Evolutionary conservation across 2,329 filamentous ascomycete genomes (phyloP), one percentile per base, ranked within the genome.

Genomic region (Aureobasidium pullulans): DNA sequence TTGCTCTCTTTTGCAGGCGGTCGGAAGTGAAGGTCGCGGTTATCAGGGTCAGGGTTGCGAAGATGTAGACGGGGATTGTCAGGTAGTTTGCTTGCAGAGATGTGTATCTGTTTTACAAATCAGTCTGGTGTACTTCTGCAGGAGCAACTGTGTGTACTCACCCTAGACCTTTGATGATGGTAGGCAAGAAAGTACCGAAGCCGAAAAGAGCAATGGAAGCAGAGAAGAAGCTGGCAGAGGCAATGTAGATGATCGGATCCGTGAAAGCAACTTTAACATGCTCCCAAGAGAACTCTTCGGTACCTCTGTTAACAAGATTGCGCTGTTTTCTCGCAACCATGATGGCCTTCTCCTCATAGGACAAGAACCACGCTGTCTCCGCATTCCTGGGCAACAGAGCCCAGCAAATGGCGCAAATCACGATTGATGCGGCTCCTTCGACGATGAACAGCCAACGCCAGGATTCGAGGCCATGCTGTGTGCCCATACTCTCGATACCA

Each of bases 31-130:
- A 52, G 9, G 57, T 60, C 11, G 57, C 47, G 13, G 34, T 60
- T 16, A 36, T 15, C 19, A 60, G 57, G 11, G 57, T 60, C 3
- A 52, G n/a, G 8, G 57, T 60, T 6, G 57, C 71, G 13, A 71
- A 34, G 15, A 70, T 46, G 46, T 72, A 73, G 0, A 73, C 69
- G 2, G 72, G 72, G 34, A 74, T 72, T 34, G 71, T 73, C 47
- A 73, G 60, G 54, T 72, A 72, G 36, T 72, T 70, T 23, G 64
- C 68, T 37, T 67, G 56, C 7, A 70, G 57, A 4, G 65, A 62
- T 36, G 65, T 61, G 37, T 65, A 64, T 32, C 57, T 61, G 40
- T 32, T 19, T 8, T 11, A n/a, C 4, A 29, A 1, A n/a, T 44
- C 11, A 44, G 39, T 43, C 31, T 31, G 2, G n/a, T 48, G 1